Evolutionary conservation across 192 early-diverging fungal species (phyloP).

Genomic region (Entomortierella chlamydospora): DNA sequence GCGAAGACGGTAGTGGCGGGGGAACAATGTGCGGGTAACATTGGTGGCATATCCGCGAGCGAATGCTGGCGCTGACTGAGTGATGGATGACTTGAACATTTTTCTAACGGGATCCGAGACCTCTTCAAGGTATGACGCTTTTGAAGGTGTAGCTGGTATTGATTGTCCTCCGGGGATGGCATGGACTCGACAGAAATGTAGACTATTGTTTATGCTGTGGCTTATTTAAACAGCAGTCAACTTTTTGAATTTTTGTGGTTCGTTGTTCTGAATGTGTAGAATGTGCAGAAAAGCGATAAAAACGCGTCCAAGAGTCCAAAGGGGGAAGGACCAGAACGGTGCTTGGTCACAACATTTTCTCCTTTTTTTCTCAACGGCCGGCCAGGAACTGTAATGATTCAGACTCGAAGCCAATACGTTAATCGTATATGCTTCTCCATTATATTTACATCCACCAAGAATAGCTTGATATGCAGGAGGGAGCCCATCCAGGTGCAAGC

Average conservation of each 20-base stretch:
- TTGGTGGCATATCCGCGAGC: constrained; percentile 38
- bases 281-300: no score
- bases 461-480: no score
- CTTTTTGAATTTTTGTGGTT: neutral
- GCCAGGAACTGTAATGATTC: no score
- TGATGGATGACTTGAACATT: constrained; percentile 39
- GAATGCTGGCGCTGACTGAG: constrained; percentile 17
- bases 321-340: no score
- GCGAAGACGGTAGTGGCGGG: constrained; percentile 50
- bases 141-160: neutral
- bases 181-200: neutral
- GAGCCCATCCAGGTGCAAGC: no score
- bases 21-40: constrained; percentile 47
- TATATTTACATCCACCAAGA: neutral
- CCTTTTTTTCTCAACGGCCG: no score
- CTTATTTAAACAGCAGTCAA: constrained; percentile 2
- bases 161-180: neutral
- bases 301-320: neutral
- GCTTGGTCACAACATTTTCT: no score
- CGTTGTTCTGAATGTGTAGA: no score
- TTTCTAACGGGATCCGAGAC: neutral
- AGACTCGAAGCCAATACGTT: no score
- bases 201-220: constrained; percentile 6
- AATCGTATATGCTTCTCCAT: no score
- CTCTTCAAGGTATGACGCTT: neutral